Evolutionary conservation across 2,329 filamentous ascomycete genomes (phyloP).

Genomic region (Lomentospora prolificans): DNA sequence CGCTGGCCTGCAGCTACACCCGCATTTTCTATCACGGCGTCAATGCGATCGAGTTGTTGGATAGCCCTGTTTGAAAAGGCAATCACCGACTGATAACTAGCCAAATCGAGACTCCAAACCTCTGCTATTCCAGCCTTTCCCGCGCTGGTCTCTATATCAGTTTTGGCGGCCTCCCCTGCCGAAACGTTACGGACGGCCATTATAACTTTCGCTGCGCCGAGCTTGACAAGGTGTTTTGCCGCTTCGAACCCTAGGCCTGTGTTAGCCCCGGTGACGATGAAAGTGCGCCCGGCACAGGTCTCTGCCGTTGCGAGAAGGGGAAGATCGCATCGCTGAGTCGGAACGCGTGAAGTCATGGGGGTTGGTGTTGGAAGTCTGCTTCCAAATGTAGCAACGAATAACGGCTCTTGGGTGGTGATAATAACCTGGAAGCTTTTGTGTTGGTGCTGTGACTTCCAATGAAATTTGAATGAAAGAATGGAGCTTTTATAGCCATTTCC

Average conservation of each 20-base stretch:
- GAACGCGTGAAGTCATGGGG: no score
- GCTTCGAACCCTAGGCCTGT: conserved; percentile 31
- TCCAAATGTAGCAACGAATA: no score
- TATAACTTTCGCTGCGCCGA: conserved; percentile 30
- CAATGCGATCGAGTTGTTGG: conserved; percentile 25
- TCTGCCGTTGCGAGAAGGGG: no score
- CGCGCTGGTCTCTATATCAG: conserved; percentile 23
- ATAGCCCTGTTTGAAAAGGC: conserved; percentile 15
- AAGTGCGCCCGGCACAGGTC: conserved; percentile 22
- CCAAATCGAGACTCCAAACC: neutral
- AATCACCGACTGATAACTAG: neutral
- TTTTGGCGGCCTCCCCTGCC: conserved; percentile 30
- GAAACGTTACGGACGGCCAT: conserved; percentile 29
- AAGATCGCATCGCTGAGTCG: no score
- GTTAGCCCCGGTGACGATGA: conserved; percentile 34
- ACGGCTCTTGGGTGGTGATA: no score
- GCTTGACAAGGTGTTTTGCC: conserved; percentile 27
- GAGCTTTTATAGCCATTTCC: no score
- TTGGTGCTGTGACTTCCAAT: no score
- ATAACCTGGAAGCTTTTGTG: no score
- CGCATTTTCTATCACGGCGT: conserved; percentile 33
- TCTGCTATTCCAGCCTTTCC: conserved; percentile 9
- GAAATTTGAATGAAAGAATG: no score
- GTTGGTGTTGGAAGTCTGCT: no score
- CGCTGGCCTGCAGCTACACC: conserved; percentile 13